These are phyloP conservation scores for Thermochaetoides thermophila DNA, from an alignment of 495 filamentous ascomycete genomes.

Conservation along the genomic window DNA sequence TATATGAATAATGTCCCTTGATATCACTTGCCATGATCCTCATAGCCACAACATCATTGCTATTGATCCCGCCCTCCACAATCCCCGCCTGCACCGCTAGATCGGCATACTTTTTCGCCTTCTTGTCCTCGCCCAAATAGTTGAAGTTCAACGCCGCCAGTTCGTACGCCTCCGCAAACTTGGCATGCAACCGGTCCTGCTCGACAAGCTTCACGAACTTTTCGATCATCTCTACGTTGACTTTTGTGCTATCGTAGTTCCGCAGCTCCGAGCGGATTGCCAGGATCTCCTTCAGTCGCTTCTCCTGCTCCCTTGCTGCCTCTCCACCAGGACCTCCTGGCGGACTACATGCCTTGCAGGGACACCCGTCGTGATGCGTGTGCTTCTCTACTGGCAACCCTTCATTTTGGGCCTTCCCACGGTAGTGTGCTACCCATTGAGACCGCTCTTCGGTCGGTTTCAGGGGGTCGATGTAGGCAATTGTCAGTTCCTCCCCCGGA, in stretches of 20 bases:
- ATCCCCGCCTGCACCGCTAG: constrained; percentile 16
- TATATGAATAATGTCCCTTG: constrained; percentile 11
- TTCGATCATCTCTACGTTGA: constrained; percentile 18
- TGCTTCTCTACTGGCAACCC: too few relatives aligned
- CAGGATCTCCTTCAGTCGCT: constrained; percentile 13
- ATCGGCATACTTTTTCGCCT: constrained; percentile 15
- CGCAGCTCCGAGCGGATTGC: constrained; percentile 13
- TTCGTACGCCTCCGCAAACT: constrained; percentile 20
- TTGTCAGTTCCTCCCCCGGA: constrained; percentile 20
- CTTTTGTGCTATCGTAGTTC: constrained; percentile 15
- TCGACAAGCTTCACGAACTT: constrained; percentile 14
- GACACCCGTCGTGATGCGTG: constrained; percentile 7
- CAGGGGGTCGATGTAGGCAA: constrained; percentile 19
- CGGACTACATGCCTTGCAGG: constrained; percentile 12
- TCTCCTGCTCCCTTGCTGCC: constrained; percentile 11
- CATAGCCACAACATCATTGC: constrained; percentile 14
- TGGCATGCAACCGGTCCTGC: constrained; percentile 15
- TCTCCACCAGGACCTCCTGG: not conserved
- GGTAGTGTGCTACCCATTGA: constrained; percentile 10
- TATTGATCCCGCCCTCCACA: constrained; percentile 14
- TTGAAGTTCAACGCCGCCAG: constrained; percentile 28
- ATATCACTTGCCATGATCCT: constrained; percentile 10
- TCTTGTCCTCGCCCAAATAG: constrained; percentile 13
- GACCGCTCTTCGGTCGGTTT: constrained; percentile 8
- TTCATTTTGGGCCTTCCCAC: not conserved